Conservation (phyloP, 345 rosid species). For the Citrus australasica region DNA sequence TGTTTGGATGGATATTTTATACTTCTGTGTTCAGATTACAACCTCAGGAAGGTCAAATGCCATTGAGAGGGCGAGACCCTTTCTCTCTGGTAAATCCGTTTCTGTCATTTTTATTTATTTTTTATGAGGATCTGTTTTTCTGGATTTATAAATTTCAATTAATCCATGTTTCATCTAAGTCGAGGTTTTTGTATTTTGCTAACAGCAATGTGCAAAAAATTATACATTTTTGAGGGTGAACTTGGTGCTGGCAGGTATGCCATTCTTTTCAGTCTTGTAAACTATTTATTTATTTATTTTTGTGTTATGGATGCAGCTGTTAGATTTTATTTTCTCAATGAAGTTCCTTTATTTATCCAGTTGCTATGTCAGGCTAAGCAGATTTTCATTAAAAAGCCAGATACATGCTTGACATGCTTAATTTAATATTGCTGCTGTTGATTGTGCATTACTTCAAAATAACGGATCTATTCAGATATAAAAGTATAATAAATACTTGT, state of each 20-base stretch:
- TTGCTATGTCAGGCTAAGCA: neutral
- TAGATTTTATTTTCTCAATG: neutral
- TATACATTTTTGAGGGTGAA: slow-evolving; percentile 73
- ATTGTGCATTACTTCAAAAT: neutral
- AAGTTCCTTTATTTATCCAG: neutral
- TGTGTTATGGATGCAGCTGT: neutral
- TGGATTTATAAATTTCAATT: slow-evolving; percentile 12
- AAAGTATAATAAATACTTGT: neutral
- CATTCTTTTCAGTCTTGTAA: slow-evolving; percentile 14
- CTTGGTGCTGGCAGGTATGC: slow-evolving; percentile 78
- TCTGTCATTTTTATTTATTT: slow-evolving; percentile 11
- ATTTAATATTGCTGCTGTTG: neutral
- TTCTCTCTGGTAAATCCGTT: slow-evolving; percentile 62
- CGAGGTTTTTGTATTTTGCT: slow-evolving; percentile 12
- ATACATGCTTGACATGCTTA: neutral
- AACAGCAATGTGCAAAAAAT: slow-evolving; percentile 75
- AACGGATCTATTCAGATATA: neutral
- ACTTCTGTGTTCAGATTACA: slow-evolving; percentile 40
- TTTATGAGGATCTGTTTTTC: neutral
- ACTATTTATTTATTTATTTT: neutral
- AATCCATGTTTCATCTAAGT: slow-evolving; percentile 5
- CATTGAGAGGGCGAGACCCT: slow-evolving; percentile 61
- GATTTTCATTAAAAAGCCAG: neutral
- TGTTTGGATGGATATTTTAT: slow-evolving; percentile 3
- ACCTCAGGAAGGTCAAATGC: slow-evolving; percentile 83